Base-by-base conservation (phyloP, 257 asterid genomes). In the Henckelia pumila region DNA sequence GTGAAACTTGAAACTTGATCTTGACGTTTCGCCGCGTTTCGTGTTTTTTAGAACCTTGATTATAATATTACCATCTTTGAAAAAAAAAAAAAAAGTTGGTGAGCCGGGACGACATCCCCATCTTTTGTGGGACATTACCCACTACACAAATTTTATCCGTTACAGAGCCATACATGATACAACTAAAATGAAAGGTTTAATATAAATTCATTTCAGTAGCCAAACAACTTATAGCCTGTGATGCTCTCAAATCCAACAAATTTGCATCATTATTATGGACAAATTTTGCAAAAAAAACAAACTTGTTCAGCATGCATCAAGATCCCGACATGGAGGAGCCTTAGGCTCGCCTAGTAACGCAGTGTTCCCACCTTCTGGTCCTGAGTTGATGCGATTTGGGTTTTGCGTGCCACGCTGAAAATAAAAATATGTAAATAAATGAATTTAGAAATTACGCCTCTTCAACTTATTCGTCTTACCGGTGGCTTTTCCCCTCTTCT, bases 261-360 rank as follows among this genome's bases (percentile, higher is more conserved):
- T 76, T 79, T 75, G 50, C 75, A 77, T 80, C 77, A 86, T 84
- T 85, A 89, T 87, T 85, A 76, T 30, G 68, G 67, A 56, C 60
- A 76, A 71, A 56, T 47, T 19, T 70, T 49, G 66, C 25, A 56
- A 66, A 72, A 66, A 72, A 63, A 63, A 7, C 63, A 6, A 58
- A 32, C 49, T 44, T 58, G 72, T 64, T 91, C 76, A 85, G 89
- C 97, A 92, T 56, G 97, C 95, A 79, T 91, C 97, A 40, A 94
- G 95, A 82, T 94, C 97, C 69, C 99, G 84, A 60, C 95, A 88
- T 32, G 95, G 92, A 66, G 99, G 96, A 64, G 97, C 76, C 90
- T 83, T 84, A 3, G 99, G 97, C 81, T 89, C 97, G 25, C 92
- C 78, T 74, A 90, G 74, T 81, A 93, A 82, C 26, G 96, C 81